Evolutionary conservation across 169 alveolate genomes (phyloP).

Genomic region (Neospora caninum): DNA sequence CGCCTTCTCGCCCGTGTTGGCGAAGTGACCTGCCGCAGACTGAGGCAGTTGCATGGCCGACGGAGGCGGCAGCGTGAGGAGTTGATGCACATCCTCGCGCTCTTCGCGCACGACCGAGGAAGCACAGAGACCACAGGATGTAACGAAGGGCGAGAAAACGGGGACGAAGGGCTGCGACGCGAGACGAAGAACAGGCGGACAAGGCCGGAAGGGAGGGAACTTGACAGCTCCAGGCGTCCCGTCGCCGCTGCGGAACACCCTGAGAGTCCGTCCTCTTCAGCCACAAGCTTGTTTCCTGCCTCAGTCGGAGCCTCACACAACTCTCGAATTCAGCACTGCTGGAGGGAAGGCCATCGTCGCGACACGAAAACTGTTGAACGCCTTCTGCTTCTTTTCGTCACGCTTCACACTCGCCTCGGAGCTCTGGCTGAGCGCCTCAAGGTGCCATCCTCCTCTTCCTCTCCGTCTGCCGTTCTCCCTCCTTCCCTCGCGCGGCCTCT

Average conservation of each 20-base stretch:
- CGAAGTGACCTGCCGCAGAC: not conserved
- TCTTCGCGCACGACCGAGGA: not conserved
- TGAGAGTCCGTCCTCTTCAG: not conserved
- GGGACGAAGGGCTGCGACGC: too few species aligned
- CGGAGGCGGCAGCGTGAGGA: not conserved
- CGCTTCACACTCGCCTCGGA: not conserved
- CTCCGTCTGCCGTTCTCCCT: not conserved
- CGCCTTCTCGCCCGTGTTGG: not conserved
- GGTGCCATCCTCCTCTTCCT: not conserved
- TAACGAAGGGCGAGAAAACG: too few species aligned
- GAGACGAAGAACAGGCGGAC: too few species aligned
- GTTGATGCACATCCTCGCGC: not conserved
- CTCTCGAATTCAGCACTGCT: not conserved
- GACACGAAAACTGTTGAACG: not conserved
- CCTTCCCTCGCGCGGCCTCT: not conserved
- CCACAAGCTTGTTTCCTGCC: not conserved
- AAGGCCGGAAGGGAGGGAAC: too few species aligned
- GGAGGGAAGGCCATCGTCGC: not conserved
- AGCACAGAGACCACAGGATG: too few species aligned
- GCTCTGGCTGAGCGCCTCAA: not conserved
- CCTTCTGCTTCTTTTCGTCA: not conserved
- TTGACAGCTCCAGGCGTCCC: too few species aligned
- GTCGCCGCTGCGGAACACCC: too few species aligned
- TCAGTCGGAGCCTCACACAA: not conserved
- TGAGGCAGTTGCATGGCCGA: not conserved